Percentiles rank a stretch among this genome's conserved stretches.
Evolutionary conservation across 2,329 filamentous ascomycete genomes (phyloP).

Genomic region (Scedosporium apiospermum): DNA sequence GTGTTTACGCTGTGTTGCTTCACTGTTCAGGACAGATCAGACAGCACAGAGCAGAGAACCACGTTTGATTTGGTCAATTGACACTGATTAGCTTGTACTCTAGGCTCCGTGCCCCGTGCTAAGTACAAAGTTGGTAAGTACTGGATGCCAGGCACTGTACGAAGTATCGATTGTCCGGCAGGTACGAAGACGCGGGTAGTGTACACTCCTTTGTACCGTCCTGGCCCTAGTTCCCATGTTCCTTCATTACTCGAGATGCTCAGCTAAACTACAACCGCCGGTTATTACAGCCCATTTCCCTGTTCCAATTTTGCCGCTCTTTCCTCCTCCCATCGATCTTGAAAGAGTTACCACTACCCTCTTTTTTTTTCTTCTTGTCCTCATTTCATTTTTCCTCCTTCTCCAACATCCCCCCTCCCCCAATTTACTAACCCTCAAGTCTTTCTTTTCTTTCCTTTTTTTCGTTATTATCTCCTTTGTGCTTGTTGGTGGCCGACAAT

Average conservation of each 20-base stretch:
- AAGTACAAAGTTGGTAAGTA: too few relatives aligned
- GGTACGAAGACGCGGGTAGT: too few relatives aligned
- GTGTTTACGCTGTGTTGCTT: too few relatives aligned
- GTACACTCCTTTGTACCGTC: too few relatives aligned
- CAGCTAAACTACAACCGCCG: not conserved
- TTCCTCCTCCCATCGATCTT: constrained; percentile 3
- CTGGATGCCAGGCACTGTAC: too few relatives aligned
- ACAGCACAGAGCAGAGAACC: too few relatives aligned
- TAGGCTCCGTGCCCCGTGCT: too few relatives aligned
- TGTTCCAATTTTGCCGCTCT: not conserved
- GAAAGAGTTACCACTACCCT: constrained; percentile 1
- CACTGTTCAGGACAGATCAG: too few relatives aligned
- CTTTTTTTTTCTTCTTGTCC: not conserved
- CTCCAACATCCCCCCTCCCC: not conserved
- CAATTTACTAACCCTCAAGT: not conserved
- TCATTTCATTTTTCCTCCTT: not conserved
- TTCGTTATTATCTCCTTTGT: constrained; percentile 9
- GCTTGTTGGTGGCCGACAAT: not conserved
- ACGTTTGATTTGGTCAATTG: too few relatives aligned
- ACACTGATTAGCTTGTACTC: too few relatives aligned
- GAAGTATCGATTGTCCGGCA: too few relatives aligned
- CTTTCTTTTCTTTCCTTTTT: constrained; percentile 8
- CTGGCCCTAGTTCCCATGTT: not conserved
- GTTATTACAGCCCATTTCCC: constrained; percentile 4
- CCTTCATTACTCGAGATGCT: not conserved